Base-by-base conservation (phyloP, 192 early-diverging fungal species). In the Podila clonocystis region DNA sequence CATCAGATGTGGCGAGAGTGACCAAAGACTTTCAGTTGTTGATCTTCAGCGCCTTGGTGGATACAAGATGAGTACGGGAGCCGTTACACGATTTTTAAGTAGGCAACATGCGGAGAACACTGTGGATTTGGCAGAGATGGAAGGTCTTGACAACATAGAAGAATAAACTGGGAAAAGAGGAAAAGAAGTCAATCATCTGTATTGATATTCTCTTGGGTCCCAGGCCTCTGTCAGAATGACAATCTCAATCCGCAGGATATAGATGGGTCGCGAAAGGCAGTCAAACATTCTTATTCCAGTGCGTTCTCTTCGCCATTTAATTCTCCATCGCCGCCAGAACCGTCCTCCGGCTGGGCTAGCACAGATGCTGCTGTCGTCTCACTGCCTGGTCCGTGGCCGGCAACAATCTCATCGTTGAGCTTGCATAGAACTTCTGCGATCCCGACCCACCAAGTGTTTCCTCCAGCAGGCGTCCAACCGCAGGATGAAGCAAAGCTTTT, bases 341-440 rank as follows among this genome's bases (percentile, higher is more conserved):
- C 50, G 30, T 57, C 50, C 65, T 57, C 30, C 50, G 30, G 36
- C 50, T 67, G 65, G 65, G 0, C 49, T 65, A 29, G 63, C 48
- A 20, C 50, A 24, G 50, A 33, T 55, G 50, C 5, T 13, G 65
- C 50, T 19, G n/a, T 55, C 50, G 50, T 67, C 65, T 67, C 31
- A 13, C 50, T 67, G 6, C 26, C 50, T 67, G 65, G n/a, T 67
- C 17, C 50, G 31, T 30, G 65, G 30, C 33, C 0, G 36, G 65
- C 57, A 59, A 45, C 66, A 36, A 68, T 59, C 33, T 68, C 66
- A 1, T 68, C 45, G 66, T 68, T 68, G 66, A 68, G 31, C 31
- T 68, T 58, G 34, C 3, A 3, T 8, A 68, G 66, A 20, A 68
- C 22, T 5, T 68, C 4, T 9, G 66, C 57, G 52, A 68, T 20